Evolutionary conservation across 352 stramenopile species (phyloP), one percentile per base, ranked within the genome.

Genomic region (Phytophthora podocarpi): DNA sequence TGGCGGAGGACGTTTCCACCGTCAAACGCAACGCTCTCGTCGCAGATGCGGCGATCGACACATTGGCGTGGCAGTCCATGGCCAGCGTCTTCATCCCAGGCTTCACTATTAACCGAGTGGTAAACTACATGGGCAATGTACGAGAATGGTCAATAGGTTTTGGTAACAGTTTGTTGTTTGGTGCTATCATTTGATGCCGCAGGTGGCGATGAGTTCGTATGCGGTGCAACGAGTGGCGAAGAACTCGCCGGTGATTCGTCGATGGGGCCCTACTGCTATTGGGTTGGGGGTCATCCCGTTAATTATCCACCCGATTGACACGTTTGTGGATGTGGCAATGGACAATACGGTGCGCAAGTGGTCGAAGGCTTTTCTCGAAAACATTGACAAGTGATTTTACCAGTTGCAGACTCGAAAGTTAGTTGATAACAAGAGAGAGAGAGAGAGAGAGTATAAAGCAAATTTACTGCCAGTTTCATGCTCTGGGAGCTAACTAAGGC

Each of bases 301-400:
- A 37, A 96, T 97, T 59, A 85, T 96, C 53, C 81, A 93, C 59
- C 90, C 90, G 20, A 89, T 97, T 35, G 89, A 97, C 72, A 45
- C 64, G 34, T 71, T 89, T 7, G 82, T 91, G 7, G 79, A 91
- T 47, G 40, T 42, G 3, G 49, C 69, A 9, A 88, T 91, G 79
- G 79, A 89, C 58, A 59, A 56, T 31, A 76, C 76, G 16, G 74
- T 76, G 23, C 78, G 78, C 51, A 72, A 84, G 41, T 87, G 78
- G 80, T 57, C 72, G 2, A 59, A 54, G 11, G 42, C 61, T 2
- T 74, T 73, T 21, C 8, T 80, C 5, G 40, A 73, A 5, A 57
- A 58, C 12, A 59, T 74, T 24, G 74, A 76, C 40, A 55, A 75
- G 41, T 62, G 24, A 51, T 24, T 28, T 21, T 9, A 20, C 5